Percentiles rank a stretch among this genome's conserved stretches.
phyloP scores from a whole-genome alignment of 192 early-diverging fungal genomes.

The Polychytrium aggregatum region DNA sequence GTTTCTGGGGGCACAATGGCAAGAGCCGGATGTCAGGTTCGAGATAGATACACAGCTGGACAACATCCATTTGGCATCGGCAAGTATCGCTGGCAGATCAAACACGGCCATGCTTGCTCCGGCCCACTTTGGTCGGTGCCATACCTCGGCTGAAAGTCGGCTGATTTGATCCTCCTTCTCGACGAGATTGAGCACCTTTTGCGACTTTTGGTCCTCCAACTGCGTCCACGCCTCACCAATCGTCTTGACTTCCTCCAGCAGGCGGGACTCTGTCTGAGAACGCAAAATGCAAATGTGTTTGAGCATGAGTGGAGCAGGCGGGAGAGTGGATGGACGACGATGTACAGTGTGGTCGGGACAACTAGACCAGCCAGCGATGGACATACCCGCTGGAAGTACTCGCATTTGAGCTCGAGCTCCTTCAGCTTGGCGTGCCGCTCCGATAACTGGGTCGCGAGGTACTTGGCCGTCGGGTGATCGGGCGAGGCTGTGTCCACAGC shows the following conservation, averaged over 20 bases:
- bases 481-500: no score
- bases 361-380: slow-evolving; percentile 10
- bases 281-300: no score
- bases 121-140: background rate
- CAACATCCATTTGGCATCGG: background rate
- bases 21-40: background rate
- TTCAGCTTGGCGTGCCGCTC: slow-evolving; percentile 10
- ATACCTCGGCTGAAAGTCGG: slow-evolving; percentile 62
- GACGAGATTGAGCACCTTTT: slow-evolving; percentile 63
- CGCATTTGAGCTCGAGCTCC: slow-evolving; percentile 41
- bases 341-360: slow-evolving; percentile 25
- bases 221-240: slow-evolving; percentile 58
- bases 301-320: no score
- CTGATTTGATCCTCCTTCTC: slow-evolving; percentile 70
- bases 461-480: no score
- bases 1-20: slow-evolving; percentile 28
- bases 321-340: background rate
- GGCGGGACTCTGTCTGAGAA: slow-evolving; percentile 35
- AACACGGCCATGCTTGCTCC: background rate
- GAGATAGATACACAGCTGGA: background rate
- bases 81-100: background rate
- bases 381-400: slow-evolving; percentile 44
- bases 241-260: slow-evolving; percentile 54
- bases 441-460: slow-evolving; percentile 1
- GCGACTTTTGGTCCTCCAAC: slow-evolving; percentile 73